Evolutionary conservation across 2,329 filamentous ascomycete species (phyloP).

Genomic region (Zymoseptoria tritici): DNA sequence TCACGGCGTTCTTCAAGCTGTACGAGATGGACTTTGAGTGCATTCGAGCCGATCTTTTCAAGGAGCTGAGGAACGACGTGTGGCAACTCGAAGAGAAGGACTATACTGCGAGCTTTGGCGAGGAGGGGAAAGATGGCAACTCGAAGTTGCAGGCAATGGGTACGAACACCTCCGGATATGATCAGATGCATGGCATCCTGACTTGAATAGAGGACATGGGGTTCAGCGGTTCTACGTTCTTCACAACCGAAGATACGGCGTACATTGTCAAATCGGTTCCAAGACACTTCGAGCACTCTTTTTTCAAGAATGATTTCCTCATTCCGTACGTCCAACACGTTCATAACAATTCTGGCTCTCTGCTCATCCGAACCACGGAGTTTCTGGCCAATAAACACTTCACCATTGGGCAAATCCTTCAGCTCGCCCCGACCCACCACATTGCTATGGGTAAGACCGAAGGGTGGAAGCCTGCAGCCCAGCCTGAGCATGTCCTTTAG

Average conservation of each 20-base stretch:
- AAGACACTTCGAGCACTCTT: slow-evolving; percentile 60
- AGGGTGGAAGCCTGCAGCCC: too few relatives aligned
- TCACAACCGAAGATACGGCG: slow-evolving; percentile 57
- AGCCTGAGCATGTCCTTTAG: too few relatives aligned
- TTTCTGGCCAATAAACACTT: slow-evolving; percentile 51
- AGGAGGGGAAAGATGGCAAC: slow-evolving; percentile 31
- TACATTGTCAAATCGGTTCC: slow-evolving; percentile 67
- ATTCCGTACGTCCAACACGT: slow-evolving; percentile 59
- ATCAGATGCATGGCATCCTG: background rate
- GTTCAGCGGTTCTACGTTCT: slow-evolving; percentile 70
- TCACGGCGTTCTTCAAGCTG: slow-evolving; percentile 17
- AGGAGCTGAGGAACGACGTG: slow-evolving; percentile 41
- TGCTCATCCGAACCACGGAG: slow-evolving; percentile 65
- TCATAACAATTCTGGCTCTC: slow-evolving; percentile 49
- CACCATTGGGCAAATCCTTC: slow-evolving; percentile 54
- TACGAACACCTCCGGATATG: background rate
- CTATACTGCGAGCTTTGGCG: slow-evolving; percentile 48
- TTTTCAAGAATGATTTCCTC: slow-evolving; percentile 61
- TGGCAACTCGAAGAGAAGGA: slow-evolving; percentile 50
- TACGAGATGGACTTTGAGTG: slow-evolving; percentile 31
- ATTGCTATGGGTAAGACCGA: slow-evolving; percentile 53
- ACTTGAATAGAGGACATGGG: slow-evolving; percentile 49
- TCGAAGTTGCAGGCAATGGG: slow-evolving; percentile 50
- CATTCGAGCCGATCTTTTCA: slow-evolving; percentile 42
- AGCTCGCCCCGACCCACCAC: slow-evolving; percentile 60